Evolutionary conservation across 768 basidiomycete species (phyloP).

Genomic region (Suillus brevipes): DNA sequence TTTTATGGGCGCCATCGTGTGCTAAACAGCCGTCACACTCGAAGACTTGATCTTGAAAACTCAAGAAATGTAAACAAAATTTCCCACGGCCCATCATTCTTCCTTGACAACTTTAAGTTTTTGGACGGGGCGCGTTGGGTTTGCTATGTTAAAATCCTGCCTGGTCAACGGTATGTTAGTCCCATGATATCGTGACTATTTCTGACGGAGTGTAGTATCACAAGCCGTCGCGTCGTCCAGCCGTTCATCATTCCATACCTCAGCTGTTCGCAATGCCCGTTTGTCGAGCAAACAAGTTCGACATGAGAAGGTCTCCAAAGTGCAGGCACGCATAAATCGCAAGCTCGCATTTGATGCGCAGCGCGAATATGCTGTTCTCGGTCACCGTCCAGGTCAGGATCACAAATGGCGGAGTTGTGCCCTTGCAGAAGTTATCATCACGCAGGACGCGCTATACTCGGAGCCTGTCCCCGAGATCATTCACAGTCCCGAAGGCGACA

Average conservation of each 20-base stretch:
- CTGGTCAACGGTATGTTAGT: constrained; percentile 21
- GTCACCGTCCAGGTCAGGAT: constrained; percentile 64
- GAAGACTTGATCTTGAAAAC: constrained; percentile 18
- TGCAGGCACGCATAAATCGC: constrained; percentile 45
- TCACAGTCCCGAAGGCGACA: constrained; percentile 34
- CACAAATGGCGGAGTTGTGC: constrained; percentile 66
- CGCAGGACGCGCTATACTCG: constrained; percentile 46
- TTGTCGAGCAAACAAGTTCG: constrained; percentile 37
- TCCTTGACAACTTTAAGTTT: constrained; percentile 3
- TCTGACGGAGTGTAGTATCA: constrained; percentile 29
- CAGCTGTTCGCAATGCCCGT: constrained; percentile 39
- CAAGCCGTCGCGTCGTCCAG: constrained; percentile 44
- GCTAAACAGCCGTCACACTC: background rate
- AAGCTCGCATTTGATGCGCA: constrained; percentile 38
- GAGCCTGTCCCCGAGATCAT: constrained; percentile 26
- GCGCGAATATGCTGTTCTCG: constrained; percentile 71
- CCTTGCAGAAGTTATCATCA: constrained; percentile 63
- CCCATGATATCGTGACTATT: background rate
- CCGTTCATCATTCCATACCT: constrained; percentile 49
- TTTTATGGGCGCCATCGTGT: constrained; percentile 31
- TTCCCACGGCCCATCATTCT: constrained; percentile 41
- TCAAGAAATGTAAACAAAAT: background rate
- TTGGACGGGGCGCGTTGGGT: constrained; percentile 1
- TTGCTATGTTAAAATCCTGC: constrained; percentile 30
- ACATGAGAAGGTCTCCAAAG: constrained; percentile 44